Base-by-base conservation (phyloP, 352 stramenopile genomes). In the Vaucheria bursata region DNA sequence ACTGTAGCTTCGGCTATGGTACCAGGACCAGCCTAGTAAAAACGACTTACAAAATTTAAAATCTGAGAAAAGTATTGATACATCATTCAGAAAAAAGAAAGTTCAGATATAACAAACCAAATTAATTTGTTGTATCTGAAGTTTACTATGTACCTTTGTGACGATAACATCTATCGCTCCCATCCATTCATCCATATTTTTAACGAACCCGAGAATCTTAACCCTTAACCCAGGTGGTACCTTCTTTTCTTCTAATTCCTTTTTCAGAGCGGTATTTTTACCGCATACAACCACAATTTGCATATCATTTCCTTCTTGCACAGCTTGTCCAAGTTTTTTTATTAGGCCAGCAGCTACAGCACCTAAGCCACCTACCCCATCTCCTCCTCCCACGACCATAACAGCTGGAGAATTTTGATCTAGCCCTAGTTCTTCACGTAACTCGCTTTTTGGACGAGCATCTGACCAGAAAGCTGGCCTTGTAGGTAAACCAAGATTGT, bases 171-270 rank as follows among this genome's bases (percentile, higher is more conserved):
- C 59, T 34, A 69, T 29, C 6, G 59, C 59, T 5, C 83, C 80
- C 89, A 93, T 93, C 81, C 84, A 93, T 84, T 91, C 88, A 77
- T 92, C 88, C 87, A 93, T 93, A 79, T 93, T 93, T 7, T 88
- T 84, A 0, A 93, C 88, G 86, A 92, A 93, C 37, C 89, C 89
- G 74, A 85, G 73, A 8, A 91, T 79, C 8, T 53, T 36, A 37
- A 80, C 70, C 31, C 65, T 75, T 4, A 82, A 12, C 1, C 31
- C 31, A 34, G 6, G 1, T 6, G 36, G 18, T 2, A 6, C 2
- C 2, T 1, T 1, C 66, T 84, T 79, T 37, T 73, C 69, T 6
- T 86, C 85, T 35, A 91, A 79, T 65, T 85, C 59, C 12, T 81
- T 31, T 66, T 87, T 77, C 8, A 88, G 87, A 32, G 79, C 73